Base-by-base conservation (phyloP, 2,329 filamentous ascomycete genomes). In the Scedosporium dehoogii region DNA sequence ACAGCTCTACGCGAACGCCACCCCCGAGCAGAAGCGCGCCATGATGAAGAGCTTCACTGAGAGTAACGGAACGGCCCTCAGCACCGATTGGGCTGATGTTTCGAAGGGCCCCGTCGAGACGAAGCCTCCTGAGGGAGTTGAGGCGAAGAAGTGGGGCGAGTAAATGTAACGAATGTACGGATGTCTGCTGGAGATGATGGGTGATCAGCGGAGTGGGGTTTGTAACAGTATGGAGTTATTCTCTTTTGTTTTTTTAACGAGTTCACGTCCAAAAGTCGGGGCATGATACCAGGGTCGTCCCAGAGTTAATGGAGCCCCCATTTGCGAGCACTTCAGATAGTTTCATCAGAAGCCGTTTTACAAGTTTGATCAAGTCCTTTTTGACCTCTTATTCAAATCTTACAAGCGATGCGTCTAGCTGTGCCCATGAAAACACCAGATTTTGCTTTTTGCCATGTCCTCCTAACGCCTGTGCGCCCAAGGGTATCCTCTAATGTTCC, bases 21-120 rank as follows among this genome's bases (percentile, higher is more conserved):
- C 88, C 58, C 85, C 87, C 0, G 93, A 99, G 68, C 90, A 91
- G 63, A 86, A 86, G 71, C 85, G 92, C 1, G 94, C 94, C 7
- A 99, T 99, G 94, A 91, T 96, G 85, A 99, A 99, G 84, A 96
- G 91, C 71, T 97, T 91, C 70, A 81, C 86, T 14, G 93, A 99
- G 79, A 97, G 92, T 74, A 94, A 96, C 68, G 94, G 94, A 4
- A 99, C 94, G 0, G 84, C 90, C 2, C 77, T 99, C 59, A 97
- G 91, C 74, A 99, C 94, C 0, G 91, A 93, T 72, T 99, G 94
- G 94, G 75, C 78, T 9, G 89, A 96, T 65, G 93, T 97, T 21
- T 84, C 85, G 59, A 83, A 80, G 65, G 85, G 84, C 18, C 88
- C 77, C 25, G 89, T 97, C 27, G 84, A 90, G 71, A 89, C 86